Conservation (phyloP, 495 filamentous ascomycete genomes). For the Hamigera avellanea region DNA sequence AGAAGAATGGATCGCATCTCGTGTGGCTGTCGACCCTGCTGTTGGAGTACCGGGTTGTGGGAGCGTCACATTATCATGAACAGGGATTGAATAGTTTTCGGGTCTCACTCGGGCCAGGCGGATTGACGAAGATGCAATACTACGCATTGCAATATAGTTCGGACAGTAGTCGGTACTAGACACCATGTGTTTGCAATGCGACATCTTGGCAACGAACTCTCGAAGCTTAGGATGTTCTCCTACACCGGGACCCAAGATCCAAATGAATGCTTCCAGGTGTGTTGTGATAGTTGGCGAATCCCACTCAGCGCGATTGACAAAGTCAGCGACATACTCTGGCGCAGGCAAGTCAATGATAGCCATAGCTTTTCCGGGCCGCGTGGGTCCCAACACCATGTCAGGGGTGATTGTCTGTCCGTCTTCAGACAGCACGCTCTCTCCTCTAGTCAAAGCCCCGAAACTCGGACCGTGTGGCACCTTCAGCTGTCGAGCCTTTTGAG, state of each 20-base stretch:
- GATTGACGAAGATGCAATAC: constrained; percentile 47
- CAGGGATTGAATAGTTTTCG: constrained; percentile 52
- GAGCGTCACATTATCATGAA: constrained; percentile 41
- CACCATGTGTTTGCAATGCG: constrained; percentile 58
- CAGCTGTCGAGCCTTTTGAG: constrained; percentile 44
- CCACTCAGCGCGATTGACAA: constrained; percentile 69
- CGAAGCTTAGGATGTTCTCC: constrained; percentile 45
- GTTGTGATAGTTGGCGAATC: constrained; percentile 47
- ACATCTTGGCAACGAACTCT: constrained; percentile 53
- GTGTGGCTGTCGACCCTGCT: constrained; percentile 5
- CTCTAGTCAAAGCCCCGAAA: constrained; percentile 44
- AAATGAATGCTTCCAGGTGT: constrained; percentile 59
- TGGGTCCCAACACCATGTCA: constrained; percentile 53
- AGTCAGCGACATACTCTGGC: constrained; percentile 48
- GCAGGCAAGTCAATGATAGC: constrained; percentile 72
- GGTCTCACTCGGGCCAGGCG: constrained; percentile 59
- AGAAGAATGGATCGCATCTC: constrained; percentile 5
- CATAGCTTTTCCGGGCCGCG: constrained; percentile 48
- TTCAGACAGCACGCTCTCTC: constrained; percentile 38
- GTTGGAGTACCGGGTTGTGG: constrained; percentile 16
- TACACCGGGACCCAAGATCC: constrained; percentile 68
- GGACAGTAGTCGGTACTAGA: constrained; percentile 59
- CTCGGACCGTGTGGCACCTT: constrained; percentile 41
- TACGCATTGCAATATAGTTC: constrained; percentile 58
- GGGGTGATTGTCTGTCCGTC: constrained; percentile 48